Percentiles rank a stretch among this genome's conserved stretches.
phyloP scores from a whole-genome alignment of 2,329 filamentous ascomycete genomes.

The Aspergillus sp. region DNA sequence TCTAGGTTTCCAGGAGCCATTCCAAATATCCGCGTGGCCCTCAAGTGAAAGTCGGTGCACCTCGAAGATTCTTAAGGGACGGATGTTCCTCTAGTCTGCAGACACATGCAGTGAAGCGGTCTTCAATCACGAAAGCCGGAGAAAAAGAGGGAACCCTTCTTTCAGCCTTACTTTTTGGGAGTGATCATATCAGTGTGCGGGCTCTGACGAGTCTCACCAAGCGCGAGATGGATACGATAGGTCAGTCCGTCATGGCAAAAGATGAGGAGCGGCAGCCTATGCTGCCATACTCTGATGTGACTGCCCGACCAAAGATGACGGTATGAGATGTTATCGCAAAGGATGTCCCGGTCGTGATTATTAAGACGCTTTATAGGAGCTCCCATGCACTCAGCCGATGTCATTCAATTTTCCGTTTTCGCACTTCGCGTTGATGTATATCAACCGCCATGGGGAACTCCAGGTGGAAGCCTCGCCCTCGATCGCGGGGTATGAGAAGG shows the following conservation, averaged over 20 bases:
- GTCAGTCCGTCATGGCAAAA: constrained; percentile 11
- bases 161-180: background rate
- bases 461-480: constrained; percentile 32
- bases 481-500: constrained; percentile 28
- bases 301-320: constrained; percentile 17
- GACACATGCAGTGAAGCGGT: background rate
- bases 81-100: background rate
- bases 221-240: constrained; percentile 14
- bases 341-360: constrained; percentile 4
- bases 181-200: background rate
- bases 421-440: constrained; percentile 37
- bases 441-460: constrained; percentile 33
- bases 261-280: constrained; percentile 15
- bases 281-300: constrained; percentile 18
- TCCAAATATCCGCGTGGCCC: background rate
- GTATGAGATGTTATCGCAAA: constrained; percentile 11
- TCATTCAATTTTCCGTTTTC: constrained; percentile 26
- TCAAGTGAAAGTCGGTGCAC: background rate
- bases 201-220: constrained; percentile 14
- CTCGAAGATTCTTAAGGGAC: background rate
- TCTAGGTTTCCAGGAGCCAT: constrained; percentile 10
- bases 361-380: constrained; percentile 15
- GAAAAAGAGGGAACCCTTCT: background rate
- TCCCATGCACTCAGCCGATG: constrained; percentile 16
- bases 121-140: background rate